Evolutionary conservation across 2,329 filamentous ascomycete genomes (phyloP).

Genomic region (Periconia sp.): DNA sequence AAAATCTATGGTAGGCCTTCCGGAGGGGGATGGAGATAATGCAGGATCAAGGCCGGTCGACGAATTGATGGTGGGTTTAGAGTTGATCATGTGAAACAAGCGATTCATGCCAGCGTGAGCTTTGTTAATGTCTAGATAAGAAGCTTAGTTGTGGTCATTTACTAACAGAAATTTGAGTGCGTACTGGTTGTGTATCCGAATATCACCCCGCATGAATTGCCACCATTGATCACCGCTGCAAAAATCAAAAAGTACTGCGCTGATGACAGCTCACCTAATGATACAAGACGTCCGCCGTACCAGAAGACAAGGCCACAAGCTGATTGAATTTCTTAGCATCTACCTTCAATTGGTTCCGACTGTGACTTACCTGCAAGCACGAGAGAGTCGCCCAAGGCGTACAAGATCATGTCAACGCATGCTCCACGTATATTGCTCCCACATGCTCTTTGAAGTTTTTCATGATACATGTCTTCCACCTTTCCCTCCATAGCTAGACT

Average conservation of each 20-base stretch:
- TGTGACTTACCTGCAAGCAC: conserved; percentile 46
- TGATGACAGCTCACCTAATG: conserved; percentile 61
- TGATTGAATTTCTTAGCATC: not conserved
- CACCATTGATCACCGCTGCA: too few relatives aligned
- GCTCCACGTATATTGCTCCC: too few relatives aligned
- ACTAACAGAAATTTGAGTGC: too few relatives aligned
- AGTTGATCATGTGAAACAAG: conserved; percentile 12
- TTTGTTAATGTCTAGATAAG: conserved; percentile 91
- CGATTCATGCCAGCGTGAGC: conserved; percentile 67
- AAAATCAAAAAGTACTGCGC: too few relatives aligned
- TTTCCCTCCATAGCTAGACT: conserved; percentile 85
- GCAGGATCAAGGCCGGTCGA: conserved; percentile 12
- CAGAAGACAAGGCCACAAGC: conserved; percentile 22
- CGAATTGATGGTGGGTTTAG: conserved; percentile 14
- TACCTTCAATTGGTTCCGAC: too few relatives aligned
- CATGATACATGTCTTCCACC: conserved; percentile 9
- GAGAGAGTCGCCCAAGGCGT: conserved; percentile 80
- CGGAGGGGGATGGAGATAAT: not conserved
- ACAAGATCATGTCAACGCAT: conserved; percentile 78
- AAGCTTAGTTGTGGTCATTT: too few relatives aligned
- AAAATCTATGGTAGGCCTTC: conserved; percentile 68
- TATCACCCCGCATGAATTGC: too few relatives aligned
- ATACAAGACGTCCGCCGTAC: conserved; percentile 26
- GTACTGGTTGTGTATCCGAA: conserved; percentile 20
- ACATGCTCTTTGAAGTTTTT: too few relatives aligned